Base-by-base conservation (phyloP, 768 basidiomycete species). In the Clathrus columnatus region DNA sequence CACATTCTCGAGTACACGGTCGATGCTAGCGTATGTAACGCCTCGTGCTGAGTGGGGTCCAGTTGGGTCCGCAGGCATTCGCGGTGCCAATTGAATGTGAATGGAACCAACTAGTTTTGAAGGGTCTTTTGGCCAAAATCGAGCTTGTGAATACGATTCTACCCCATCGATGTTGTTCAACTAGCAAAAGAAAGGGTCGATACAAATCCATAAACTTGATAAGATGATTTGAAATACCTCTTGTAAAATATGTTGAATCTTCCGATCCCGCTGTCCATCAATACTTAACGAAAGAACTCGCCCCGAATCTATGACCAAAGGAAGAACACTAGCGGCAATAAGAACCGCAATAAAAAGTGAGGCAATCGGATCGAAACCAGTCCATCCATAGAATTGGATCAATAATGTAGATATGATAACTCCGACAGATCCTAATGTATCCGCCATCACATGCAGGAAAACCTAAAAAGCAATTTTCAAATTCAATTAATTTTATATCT, bases 281-380 rank as follows among this genome's bases (percentile, higher is more conserved):
- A 97, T 73, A 64, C 97, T 96, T 43, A 99, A 72, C 55, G 85
- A 82, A 43, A 99, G 78, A 8, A 98, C 82, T 61, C 81, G 84
- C 1, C 91, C 96, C 0, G 90, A 91, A 68, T 98, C 96, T 60
- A 95, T 79, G 20, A 99, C 92, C 41, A 99, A 82, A 10, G 96
- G 96, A 21, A 95, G 76, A 18, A 99, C 96, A 65, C 92, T 95
- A 5, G 91, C 94, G 20, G 91, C 91, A 62, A 99, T 99, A 60
- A 99, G 72, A 7, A 90, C 71, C 5, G 96, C 96, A 61, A 99
- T 99, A 69, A 99, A 95, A 26, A 99, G 73, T 7, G 91, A 94
- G 0, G 96, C 96, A 57, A 99, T 92, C 0, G 96, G 96, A 69
- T 99, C 96, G 67, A 97, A 99, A 18, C 93, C 93, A 11, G 95